Evolutionary conservation across 495 filamentous ascomycete genomes (phyloP).

Genomic region (Lophiotrema nucula): DNA sequence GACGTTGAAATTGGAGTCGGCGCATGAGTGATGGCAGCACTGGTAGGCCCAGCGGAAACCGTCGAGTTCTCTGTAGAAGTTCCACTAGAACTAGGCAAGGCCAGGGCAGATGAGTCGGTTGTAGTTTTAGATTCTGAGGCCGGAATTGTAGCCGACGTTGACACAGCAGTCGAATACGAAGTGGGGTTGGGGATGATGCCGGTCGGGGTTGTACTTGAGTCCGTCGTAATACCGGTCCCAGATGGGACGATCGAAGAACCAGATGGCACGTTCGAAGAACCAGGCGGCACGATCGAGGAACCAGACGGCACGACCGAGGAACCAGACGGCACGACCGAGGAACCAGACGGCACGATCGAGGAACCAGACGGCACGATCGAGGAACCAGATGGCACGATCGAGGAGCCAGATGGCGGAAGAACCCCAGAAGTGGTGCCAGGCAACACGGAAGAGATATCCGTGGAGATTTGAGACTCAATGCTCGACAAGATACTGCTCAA

Average conservation of each 20-base stretch:
- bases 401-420: not conserved
- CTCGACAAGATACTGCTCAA: conserved; percentile 2
- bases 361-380: too few species aligned
- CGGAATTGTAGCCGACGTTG: not conserved
- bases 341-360: too few species aligned
- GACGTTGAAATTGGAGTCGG: not conserved
- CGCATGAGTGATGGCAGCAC: too few species aligned
- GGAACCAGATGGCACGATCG: too few species aligned
- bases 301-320: not conserved
- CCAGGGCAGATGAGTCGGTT: too few species aligned
- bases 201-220: not conserved
- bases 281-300: too few species aligned
- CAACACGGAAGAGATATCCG: not conserved
- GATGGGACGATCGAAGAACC: too few species aligned
- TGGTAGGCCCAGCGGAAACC: too few species aligned
- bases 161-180: not conserved
- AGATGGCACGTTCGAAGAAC: too few species aligned
- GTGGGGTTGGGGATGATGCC: not conserved
- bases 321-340: not conserved
- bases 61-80: too few species aligned
- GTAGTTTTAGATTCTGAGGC: too few species aligned
- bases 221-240: not conserved
- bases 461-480: not conserved
- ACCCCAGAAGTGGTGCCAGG: conserved; percentile 1
- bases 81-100: too few species aligned